phyloP scores from a whole-genome alignment of 73 alveolate species.

The Paramecium biaurelia region DNA sequence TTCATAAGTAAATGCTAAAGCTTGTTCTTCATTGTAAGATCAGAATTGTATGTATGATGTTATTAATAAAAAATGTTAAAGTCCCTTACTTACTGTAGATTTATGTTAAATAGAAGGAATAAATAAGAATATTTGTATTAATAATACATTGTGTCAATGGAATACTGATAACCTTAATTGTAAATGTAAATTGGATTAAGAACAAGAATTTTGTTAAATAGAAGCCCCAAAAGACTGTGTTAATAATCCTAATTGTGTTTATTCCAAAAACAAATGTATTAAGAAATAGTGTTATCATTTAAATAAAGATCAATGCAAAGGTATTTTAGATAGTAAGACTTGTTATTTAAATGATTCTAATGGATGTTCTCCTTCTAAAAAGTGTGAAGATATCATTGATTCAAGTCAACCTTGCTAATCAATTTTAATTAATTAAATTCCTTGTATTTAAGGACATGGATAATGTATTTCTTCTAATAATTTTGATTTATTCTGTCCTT shows the following conservation, averaged over 20 bases:
- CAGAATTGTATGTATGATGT: neutral
- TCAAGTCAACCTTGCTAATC: neutral
- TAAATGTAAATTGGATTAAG: neutral
- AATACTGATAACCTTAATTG: neutral
- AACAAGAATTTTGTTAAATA: neutral
- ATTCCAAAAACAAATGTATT: neutral
- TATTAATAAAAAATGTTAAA: neutral
- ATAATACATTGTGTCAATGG: neutral
- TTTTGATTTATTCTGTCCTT: neutral
- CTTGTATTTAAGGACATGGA: neutral
- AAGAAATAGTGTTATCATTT: neutral
- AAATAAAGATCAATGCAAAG: neutral
- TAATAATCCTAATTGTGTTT: neutral
- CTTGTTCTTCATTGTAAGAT: neutral
- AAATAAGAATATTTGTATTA: neutral
- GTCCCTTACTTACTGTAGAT: neutral
- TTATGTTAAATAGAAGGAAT: neutral
- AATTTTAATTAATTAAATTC: neutral
- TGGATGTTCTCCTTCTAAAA: neutral
- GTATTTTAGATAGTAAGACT: neutral
- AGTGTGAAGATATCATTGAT: constrained; percentile 5
- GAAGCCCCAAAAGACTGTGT: neutral
- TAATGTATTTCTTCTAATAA: neutral
- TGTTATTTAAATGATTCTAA: neutral
- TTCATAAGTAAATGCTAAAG: neutral